phyloP scores from a whole-genome alignment of 2,329 filamentous ascomycete species.

The Aureobasidium sp. region DNA sequence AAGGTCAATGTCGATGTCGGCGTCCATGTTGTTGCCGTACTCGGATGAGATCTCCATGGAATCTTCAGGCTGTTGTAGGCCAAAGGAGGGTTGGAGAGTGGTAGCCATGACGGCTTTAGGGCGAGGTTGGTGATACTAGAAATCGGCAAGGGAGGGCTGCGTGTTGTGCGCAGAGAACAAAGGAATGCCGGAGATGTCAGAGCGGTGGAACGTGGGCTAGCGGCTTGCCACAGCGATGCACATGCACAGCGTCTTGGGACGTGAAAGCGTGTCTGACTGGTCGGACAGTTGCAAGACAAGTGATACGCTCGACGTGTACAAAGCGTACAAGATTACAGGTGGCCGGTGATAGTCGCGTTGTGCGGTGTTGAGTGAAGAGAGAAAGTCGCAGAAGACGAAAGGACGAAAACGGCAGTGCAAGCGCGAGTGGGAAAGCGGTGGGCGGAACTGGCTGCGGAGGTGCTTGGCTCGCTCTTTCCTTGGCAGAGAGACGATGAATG shows the following conservation, averaged over 20 bases:
- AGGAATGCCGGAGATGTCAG: not conserved
- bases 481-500: not conserved
- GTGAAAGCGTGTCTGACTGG: not conserved
- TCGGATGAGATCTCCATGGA: conserved; percentile 50
- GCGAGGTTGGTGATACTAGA: not conserved
- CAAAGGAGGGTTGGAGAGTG: conserved; percentile 13
- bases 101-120: conserved; percentile 13
- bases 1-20: conserved; percentile 52
- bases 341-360: not conserved
- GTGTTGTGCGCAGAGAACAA: conserved; percentile 1
- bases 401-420: not conserved
- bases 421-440: not conserved
- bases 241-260: not conserved
- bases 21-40: conserved; percentile 34
- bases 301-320: not conserved
- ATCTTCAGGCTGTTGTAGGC: conserved; percentile 33
- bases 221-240: conserved; percentile 4
- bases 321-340: not conserved
- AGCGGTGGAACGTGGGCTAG: not conserved
- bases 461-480: not conserved
- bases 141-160: not conserved
- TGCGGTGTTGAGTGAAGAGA: not conserved
- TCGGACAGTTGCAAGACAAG: too few species aligned
- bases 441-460: not conserved
- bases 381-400: not conserved